These are phyloP conservation scores for Rhodosporidiobolus sp. DNA, from an alignment of 768 basidiomycete genomes.

Conservation along the genomic window DNA sequence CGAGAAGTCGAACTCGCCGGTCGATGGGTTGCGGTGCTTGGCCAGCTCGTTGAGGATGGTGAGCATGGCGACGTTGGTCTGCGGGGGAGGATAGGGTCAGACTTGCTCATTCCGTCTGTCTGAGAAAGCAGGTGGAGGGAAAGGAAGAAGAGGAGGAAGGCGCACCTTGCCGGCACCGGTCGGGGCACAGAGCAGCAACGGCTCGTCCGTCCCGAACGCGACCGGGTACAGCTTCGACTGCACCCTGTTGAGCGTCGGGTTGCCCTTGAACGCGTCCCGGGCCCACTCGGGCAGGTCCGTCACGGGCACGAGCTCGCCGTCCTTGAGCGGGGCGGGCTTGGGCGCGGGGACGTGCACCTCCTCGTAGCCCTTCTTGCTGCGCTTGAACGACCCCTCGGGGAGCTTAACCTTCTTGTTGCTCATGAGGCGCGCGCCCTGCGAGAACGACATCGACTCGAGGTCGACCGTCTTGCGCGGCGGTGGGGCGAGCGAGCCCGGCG, in stretches of 20 bases:
- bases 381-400: constrained; percentile 96
- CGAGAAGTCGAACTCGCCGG: constrained; percentile 76
- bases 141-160: not conserved
- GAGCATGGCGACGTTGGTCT: constrained; percentile 98
- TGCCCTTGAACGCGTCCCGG: constrained; percentile 71
- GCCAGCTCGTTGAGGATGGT: constrained; percentile 85
- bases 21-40: constrained; percentile 78
- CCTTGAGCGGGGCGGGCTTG: constrained; percentile 64
- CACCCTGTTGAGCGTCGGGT: constrained; percentile 76
- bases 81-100: constrained; percentile 22
- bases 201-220: constrained; percentile 92
- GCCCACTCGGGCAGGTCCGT: constrained; percentile 78
- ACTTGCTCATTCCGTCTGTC: not conserved
- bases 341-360: constrained; percentile 96
- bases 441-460: constrained; percentile 91
- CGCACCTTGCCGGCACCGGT: constrained; percentile 96
- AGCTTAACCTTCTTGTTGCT: constrained; percentile 98
- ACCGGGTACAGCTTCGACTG: constrained; percentile 90
- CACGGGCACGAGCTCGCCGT: constrained; percentile 67
- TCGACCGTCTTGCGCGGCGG: constrained; percentile 83
- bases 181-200: constrained; percentile 90
- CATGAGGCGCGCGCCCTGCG: constrained; percentile 94
- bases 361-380: constrained; percentile 91
- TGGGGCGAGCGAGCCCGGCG: constrained; percentile 73
- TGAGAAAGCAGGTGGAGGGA: not conserved